phyloP scores from a whole-genome alignment of 2,329 filamentous ascomycete species.

The Tolypocladium capitatum region DNA sequence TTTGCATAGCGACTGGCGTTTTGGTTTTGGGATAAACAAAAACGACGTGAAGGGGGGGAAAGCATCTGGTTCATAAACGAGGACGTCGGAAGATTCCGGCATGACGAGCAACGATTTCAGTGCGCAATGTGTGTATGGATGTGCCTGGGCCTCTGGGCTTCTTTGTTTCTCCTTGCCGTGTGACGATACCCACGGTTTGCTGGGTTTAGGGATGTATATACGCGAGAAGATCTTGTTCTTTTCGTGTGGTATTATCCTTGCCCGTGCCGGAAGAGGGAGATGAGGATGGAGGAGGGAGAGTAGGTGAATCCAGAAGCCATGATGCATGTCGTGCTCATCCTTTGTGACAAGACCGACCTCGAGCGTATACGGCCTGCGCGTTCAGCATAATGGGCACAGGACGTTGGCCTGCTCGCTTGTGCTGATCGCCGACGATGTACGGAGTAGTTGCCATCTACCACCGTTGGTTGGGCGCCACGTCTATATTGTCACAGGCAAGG shows the following conservation, averaged over 20 bases:
- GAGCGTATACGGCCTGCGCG: neutral
- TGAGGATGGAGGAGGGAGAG: neutral
- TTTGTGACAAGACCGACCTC: neutral
- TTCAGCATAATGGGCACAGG: neutral
- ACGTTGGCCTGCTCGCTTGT: neutral
- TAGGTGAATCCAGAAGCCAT: neutral
- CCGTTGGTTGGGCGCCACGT: too few species aligned
- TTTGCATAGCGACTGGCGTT: conserved; percentile 28
- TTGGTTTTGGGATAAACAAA: conserved; percentile 18
- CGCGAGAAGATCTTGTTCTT: neutral
- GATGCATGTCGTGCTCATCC: neutral
- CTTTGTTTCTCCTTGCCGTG: neutral
- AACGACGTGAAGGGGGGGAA: neutral
- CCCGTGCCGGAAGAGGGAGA: neutral
- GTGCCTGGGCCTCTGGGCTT: neutral
- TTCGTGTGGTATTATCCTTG: neutral
- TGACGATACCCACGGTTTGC: neutral
- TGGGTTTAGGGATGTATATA: neutral
- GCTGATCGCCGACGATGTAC: neutral
- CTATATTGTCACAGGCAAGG: too few species aligned
- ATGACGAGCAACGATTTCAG: neutral
- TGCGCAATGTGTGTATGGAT: neutral
- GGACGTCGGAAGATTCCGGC: neutral
- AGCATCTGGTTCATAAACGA: neutral
- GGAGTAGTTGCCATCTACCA: too few species aligned